A percentile compares a stretch with the other conserved stretches of the same genome.
phyloP scores from a whole-genome alignment of 139 green algal species.

The Chlorella sp. region DNA sequence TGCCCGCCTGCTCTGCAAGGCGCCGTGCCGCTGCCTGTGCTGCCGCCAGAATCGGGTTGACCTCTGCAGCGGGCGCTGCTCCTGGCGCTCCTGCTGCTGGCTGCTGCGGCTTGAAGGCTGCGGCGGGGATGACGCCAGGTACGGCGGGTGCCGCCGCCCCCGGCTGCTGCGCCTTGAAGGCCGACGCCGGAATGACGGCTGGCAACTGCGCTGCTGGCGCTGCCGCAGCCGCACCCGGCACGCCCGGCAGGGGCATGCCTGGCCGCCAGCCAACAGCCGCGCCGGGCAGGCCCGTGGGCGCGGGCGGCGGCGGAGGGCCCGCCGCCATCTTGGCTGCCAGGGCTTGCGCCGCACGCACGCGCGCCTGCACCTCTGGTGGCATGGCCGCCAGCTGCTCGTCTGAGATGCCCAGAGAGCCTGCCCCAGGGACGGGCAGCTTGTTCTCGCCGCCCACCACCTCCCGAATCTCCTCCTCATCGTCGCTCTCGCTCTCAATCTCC shows the following conservation, averaged over 20 bases:
- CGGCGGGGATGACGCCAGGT: too few relatives aligned
- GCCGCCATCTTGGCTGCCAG: constrained; percentile 52
- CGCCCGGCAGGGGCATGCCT: too few relatives aligned
- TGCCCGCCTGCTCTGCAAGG: constrained; percentile 36
- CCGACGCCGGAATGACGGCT: too few relatives aligned
- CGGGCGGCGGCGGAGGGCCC: neutral
- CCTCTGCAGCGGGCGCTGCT: neutral
- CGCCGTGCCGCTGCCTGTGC: constrained; percentile 61
- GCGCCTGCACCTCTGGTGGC: constrained; percentile 39
- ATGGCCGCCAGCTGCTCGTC: constrained; percentile 26
- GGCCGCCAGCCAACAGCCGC: too few relatives aligned
- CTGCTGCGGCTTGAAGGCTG: neutral
- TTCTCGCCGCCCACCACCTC: constrained; percentile 36
- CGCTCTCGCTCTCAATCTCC: constrained; percentile 50
- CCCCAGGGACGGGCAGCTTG: neutral
- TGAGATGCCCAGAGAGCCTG: constrained; percentile 9
- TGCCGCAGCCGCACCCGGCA: neutral
- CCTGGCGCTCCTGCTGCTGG: neutral
- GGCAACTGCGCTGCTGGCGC: too few relatives aligned
- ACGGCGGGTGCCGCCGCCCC: too few relatives aligned
- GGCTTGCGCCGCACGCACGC: constrained; percentile 58
- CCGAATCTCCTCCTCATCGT: constrained; percentile 65
- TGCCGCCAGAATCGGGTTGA: constrained; percentile 60
- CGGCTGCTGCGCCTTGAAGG: too few relatives aligned
- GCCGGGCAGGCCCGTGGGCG: neutral